phyloP scores from a whole-genome alignment of 2,329 filamentous ascomycete species.

The Colletotrichum somersetense region DNA sequence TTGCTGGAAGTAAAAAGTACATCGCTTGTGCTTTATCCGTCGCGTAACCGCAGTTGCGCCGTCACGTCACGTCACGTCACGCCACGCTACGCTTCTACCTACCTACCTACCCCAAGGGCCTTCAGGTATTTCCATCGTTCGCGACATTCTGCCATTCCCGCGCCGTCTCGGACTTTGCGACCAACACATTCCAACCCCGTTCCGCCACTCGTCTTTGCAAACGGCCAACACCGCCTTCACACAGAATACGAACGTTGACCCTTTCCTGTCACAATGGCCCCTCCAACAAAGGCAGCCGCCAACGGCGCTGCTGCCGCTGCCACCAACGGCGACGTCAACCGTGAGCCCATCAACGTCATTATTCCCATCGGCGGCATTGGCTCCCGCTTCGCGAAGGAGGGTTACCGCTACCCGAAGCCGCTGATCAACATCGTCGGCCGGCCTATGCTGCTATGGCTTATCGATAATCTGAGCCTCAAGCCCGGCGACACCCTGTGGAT shows the following conservation, averaged over 20 bases:
- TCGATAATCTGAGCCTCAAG: slow-evolving; percentile 47
- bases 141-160: slow-evolving; percentile 17
- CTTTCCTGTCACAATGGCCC: slow-evolving; percentile 27
- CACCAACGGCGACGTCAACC: slow-evolving; percentile 27
- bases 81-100: too few species aligned
- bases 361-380: slow-evolving; percentile 51
- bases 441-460: slow-evolving; percentile 50
- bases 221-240: neutral
- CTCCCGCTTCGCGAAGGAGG: slow-evolving; percentile 48
- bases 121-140: slow-evolving; percentile 28
- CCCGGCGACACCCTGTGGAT: slow-evolving; percentile 48
- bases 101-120: neutral
- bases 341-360: slow-evolving; percentile 48
- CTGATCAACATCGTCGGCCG: slow-evolving; percentile 51
- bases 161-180: slow-evolving; percentile 12
- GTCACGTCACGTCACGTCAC: neutral
- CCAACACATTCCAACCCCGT: slow-evolving; percentile 1
- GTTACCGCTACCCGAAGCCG: slow-evolving; percentile 50
- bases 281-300: slow-evolving; percentile 23
- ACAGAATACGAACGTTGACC: slow-evolving; percentile 6
- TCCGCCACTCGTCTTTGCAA: slow-evolving; percentile 11
- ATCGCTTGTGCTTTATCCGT: slow-evolving; percentile 10
- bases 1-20: slow-evolving; percentile 6
- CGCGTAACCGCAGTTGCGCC: slow-evolving; percentile 26
- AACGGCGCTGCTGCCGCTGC: slow-evolving; percentile 29